Base-by-base conservation (phyloP, 2,329 filamentous ascomycete species). In the Myriosclerotinia duriaeana region DNA sequence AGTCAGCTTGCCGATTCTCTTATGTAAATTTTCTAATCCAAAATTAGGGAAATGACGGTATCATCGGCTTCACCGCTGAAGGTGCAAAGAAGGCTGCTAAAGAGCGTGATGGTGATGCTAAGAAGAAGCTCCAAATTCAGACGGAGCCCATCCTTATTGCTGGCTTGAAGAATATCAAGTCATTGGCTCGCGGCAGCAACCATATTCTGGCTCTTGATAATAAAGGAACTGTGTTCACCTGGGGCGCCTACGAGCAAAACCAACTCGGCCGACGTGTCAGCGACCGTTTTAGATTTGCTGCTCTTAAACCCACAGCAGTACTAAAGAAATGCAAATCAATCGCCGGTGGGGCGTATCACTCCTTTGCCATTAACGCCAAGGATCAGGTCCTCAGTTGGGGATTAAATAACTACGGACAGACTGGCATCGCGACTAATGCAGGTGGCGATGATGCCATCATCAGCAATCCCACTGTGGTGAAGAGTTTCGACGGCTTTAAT, bases 371-470 rank as follows among this genome's bases (percentile, higher is more conserved):
- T 59, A 84, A 85, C 72, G 84, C 87, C 69, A 84, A 88, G 38
- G 88, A 88, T 50, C 83, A 85, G 40, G 89, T 94, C 42, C 95
- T 87, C 78, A 85, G 88, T 0, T 96, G 92, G 92, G 92, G 93
- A 34, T 81, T 94, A 40, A 96, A 96, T 83, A 93, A 90, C 78
- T 96, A 91, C 77, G 90, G 89, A 69, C 89, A 96, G 79, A 91
- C 90, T 20, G 92, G 89, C 46, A 83, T 89, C 67, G 80, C 82
- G 20, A 83, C 86, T 53, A 82, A 83, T 64, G 87, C 85, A 17
- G 89, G 88, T 42, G 85, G 89, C 67, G 86, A 89, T 71, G 89
- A 89, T 44, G 86, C 89, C 69, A 84, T 96, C 61, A 83, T 90
- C 7, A 14, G 2, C 15, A 58, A 30, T 8, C 65, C 65, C 20